Base-by-base conservation (phyloP, 352 stramenopile genomes). In the Globisporangium middletonii region DNA sequence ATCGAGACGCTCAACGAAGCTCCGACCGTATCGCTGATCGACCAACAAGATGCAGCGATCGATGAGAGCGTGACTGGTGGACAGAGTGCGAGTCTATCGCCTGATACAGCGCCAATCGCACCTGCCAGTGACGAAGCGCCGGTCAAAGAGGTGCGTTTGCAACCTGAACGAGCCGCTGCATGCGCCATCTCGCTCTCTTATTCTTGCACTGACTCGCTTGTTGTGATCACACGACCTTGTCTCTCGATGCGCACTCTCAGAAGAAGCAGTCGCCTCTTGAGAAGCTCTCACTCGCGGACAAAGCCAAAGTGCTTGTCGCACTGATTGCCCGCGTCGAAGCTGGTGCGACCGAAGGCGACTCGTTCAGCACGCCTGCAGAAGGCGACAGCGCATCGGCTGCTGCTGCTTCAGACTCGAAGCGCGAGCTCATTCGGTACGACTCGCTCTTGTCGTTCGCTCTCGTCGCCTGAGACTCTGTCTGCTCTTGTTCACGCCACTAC, bases 291-390 rank as follows among this genome's bases (percentile, higher is more conserved):
- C 72, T 75, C 59, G 57, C 71, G 0, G 76, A 90, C 47, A 68
- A 76, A 52, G 53, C 77, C 23, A 90, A 88, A 60, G 79, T 72
- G 12, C 57, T 92, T 1, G 70, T 56, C 30, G 71, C 69, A 38
- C 62, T 92, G 19, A 77, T 86, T 23, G 59, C 60, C 26, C 78
- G 80, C 3, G 73, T 89, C 9, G 83, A 92, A 72, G 76, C 83
- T 60, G 76, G 78, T 16, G 68, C 72, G 5, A 66, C 50, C 5
- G 79, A 89, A 46, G 80, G 80, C 33, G 80, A 92, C 28, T 72
- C 67, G 4, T 53, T 88, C 49, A 65, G 61, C 13, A 50, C 38
- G 3, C 55, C 46, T 9, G 44, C 44, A 0, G 67, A 68, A 18
- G 41, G 13, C 41, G 71, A 49, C 7, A 67, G 63, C 1, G 44